Conservation (phyloP, 2,329 filamentous ascomycete genomes). For the Ustulina deusta region DNA sequence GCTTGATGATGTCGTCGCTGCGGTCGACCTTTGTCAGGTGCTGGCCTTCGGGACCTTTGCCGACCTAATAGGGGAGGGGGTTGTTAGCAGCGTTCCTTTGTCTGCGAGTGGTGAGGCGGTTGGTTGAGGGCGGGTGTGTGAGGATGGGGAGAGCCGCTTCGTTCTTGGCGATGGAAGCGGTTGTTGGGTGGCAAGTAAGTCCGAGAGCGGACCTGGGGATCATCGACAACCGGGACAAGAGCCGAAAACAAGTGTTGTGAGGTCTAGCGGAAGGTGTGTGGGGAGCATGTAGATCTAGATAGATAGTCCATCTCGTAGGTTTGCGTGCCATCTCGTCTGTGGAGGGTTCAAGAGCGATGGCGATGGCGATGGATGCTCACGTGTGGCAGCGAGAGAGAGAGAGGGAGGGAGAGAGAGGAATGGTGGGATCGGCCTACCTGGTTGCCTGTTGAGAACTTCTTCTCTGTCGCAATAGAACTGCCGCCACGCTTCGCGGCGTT, state of each 20-base stretch:
- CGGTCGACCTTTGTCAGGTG: constrained; percentile 98
- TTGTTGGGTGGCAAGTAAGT: not conserved
- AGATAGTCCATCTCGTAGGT: not conserved
- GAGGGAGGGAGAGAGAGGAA: not conserved
- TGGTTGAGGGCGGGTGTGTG: not conserved
- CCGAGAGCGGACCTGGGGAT: constrained; percentile 15
- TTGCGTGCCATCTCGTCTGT: not conserved
- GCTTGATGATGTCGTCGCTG: constrained; percentile 96
- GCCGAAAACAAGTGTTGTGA: not conserved
- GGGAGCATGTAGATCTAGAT: not conserved
- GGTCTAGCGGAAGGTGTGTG: not conserved
- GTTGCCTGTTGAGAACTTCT: constrained; percentile 86
- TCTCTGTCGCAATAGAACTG: constrained; percentile 83
- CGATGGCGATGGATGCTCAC: not conserved
- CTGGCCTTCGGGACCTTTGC: constrained; percentile 82
- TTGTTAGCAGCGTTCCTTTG: constrained; percentile 38
- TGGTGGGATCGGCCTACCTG: constrained; percentile 69
- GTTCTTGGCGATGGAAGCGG: not conserved
- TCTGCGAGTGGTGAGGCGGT: not conserved
- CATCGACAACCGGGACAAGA: not conserved
- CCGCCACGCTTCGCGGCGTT: constrained; percentile 91
- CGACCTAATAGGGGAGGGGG: constrained; percentile 54
- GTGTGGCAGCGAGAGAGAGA: not conserved
- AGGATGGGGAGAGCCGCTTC: not conserved
- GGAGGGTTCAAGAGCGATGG: not conserved